Evolutionary conservation across 768 basidiomycete genomes (phyloP).

Genomic region (Stropharia rugosoannulata): DNA sequence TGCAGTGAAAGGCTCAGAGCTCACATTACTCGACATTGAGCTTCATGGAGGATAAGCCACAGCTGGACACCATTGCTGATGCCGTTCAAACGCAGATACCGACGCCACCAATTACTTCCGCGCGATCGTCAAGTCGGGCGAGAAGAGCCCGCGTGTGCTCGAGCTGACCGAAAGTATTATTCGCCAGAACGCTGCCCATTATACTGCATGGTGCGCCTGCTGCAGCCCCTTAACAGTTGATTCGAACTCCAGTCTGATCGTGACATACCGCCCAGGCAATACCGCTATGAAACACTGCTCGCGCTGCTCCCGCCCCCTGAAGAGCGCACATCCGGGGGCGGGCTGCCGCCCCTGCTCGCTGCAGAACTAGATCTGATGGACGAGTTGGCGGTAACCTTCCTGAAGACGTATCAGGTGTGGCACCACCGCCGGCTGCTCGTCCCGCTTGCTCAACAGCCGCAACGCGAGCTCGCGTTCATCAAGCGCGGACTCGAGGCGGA

Average conservation of each 20-base stretch:
- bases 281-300: constrained; percentile 85
- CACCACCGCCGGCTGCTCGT: constrained; percentile 84
- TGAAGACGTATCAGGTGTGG: constrained; percentile 99
- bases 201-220: constrained; percentile 83
- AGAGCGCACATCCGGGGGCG: constrained; percentile 1
- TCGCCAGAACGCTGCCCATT: constrained; percentile 92
- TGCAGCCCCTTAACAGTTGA: not conserved
- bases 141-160: constrained; percentile 80
- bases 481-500: constrained; percentile 70
- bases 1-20: not conserved
- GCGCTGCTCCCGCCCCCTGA: constrained; percentile 49
- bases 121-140: constrained; percentile 71
- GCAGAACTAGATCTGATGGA: constrained; percentile 85
- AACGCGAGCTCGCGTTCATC: constrained; percentile 80
- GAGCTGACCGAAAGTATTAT: constrained; percentile 89
- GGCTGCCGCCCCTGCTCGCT: constrained; percentile 40
- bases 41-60: no score
- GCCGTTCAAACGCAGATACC: constrained; percentile 56
- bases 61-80: not conserved
- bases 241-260: not conserved
- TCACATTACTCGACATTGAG: no score
- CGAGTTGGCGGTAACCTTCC: constrained; percentile 74
- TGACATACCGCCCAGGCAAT: constrained; percentile 67
- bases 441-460: constrained; percentile 48
- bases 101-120: constrained; percentile 94